A percentile compares a stretch with the other conserved stretches of the same genome.
Conservation (phyloP, 768 basidiomycete genomes). For the Pulveroboletus sp. region DNA sequence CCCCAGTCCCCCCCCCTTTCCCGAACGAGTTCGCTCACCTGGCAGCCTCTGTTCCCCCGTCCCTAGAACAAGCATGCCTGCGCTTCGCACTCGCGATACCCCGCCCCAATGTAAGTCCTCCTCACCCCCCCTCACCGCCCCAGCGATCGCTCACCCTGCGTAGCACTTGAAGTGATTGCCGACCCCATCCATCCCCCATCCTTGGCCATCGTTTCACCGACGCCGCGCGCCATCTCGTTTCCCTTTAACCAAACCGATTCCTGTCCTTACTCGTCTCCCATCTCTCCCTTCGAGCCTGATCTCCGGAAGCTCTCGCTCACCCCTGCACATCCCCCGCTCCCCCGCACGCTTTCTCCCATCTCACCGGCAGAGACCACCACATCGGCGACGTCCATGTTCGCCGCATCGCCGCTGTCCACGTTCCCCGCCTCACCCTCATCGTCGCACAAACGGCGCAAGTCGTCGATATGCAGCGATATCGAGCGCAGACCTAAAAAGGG, state of each 20-base stretch:
- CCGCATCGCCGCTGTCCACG: conserved; percentile 31
- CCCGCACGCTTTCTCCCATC: conserved; percentile 41
- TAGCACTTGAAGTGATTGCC: conserved; percentile 75
- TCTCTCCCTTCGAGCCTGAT: conserved; percentile 72
- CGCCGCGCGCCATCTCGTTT: conserved; percentile 49
- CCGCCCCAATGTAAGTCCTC: conserved; percentile 43
- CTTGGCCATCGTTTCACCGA: conserved; percentile 55
- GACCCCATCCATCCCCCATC: conserved; percentile 54
- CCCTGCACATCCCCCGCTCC: conserved; percentile 37
- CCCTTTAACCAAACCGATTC: conserved; percentile 34
- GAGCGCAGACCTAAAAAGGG: conserved; percentile 57
- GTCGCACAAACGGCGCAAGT: conserved; percentile 49
- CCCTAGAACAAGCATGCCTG: conserved; percentile 60
- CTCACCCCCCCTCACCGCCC: conserved; percentile 1
- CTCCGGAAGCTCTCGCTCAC: conserved; percentile 43
- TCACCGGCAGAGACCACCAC: conserved; percentile 28
- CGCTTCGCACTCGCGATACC: conserved; percentile 75
- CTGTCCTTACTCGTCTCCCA: conserved; percentile 65
- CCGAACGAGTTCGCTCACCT: conserved; percentile 33
- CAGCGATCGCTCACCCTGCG: conserved; percentile 11
- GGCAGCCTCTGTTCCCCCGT: conserved; percentile 32
- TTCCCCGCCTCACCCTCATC: conserved; percentile 31
- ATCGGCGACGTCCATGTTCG: conserved; percentile 40
- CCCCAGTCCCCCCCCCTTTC: conserved; percentile 30
- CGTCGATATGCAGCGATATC: conserved; percentile 40